These are phyloP conservation scores for Paraurostyla sp. DNA, from an alignment of 73 alveolate species.

Conservation along the genomic window DNA sequence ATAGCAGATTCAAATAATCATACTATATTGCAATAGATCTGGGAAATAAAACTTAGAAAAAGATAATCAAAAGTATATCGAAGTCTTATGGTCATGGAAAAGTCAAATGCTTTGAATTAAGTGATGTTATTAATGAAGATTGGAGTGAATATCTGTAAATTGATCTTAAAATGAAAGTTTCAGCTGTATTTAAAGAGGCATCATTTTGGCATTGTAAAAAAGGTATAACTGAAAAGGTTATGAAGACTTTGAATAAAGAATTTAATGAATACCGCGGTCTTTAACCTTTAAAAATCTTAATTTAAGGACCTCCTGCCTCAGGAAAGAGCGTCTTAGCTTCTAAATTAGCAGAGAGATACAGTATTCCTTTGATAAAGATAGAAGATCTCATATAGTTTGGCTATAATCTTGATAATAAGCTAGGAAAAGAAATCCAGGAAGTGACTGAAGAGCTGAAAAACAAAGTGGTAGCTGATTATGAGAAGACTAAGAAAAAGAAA, in stretches of 20 bases:
- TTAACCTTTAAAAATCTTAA: slow-evolving; percentile 80
- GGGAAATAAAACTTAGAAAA: slow-evolving; percentile 85
- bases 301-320: slow-evolving; percentile 95
- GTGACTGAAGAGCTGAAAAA: slow-evolving; percentile 70
- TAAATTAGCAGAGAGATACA: slow-evolving; percentile 80
- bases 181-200: slow-evolving; percentile 66
- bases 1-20: slow-evolving; percentile 74
- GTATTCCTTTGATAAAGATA: slow-evolving; percentile 89
- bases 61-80: slow-evolving; percentile 89
- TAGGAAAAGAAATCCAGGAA: slow-evolving; percentile 82
- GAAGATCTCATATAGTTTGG: slow-evolving; percentile 79
- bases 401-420: slow-evolving; percentile 70
- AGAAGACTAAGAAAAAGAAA: slow-evolving; percentile 76
- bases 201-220: slow-evolving; percentile 79
- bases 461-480: slow-evolving; percentile 79
- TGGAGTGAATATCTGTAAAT: slow-evolving; percentile 75
- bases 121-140: slow-evolving; percentile 61
- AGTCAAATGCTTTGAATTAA: slow-evolving; percentile 56
- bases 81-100: slow-evolving; percentile 94
- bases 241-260: slow-evolving; percentile 76
- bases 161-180: slow-evolving; percentile 72
- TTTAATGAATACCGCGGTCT: slow-evolving; percentile 86
- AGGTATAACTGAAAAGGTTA: slow-evolving; percentile 49
- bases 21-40: slow-evolving; percentile 94
- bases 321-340: slow-evolving; percentile 85